Evolutionary conservation across 208 protist species (phyloP).

Genomic region (Acanthamoeba culbertsoni): DNA sequence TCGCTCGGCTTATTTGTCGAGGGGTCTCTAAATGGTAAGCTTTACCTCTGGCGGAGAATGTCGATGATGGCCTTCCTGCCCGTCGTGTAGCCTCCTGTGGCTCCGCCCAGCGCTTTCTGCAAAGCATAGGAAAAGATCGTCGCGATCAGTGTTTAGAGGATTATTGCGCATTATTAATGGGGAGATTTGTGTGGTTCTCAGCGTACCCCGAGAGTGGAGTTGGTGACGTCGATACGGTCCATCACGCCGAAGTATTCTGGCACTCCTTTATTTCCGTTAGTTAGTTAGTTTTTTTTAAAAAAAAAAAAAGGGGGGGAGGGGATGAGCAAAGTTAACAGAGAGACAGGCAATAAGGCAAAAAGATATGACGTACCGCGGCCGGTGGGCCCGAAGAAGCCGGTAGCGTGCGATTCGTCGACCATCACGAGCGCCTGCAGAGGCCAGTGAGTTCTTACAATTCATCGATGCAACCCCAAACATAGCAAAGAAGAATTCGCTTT

Average conservation of each 20-base stretch:
- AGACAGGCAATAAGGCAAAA: not conserved
- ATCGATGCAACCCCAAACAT: not conserved
- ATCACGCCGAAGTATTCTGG: conserved; percentile 80
- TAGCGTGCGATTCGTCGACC: conserved; percentile 88
- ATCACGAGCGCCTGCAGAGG: conserved; percentile 76
- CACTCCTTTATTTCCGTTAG: not conserved
- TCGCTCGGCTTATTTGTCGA: no score
- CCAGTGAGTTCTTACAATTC: no score
- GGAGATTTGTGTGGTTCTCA: conserved; percentile 62
- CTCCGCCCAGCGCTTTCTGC: conserved; percentile 52
- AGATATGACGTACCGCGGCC: conserved; percentile 66
- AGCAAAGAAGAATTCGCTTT: not conserved
- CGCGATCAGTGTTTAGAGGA: not conserved
- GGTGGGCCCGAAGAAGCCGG: conserved; percentile 85
- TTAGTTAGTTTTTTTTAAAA: not conserved
- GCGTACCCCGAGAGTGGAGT: conserved; percentile 82
- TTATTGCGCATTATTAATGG: no score
- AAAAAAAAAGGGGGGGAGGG: not conserved
- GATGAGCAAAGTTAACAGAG: not conserved
- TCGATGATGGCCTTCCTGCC: conserved; percentile 85
- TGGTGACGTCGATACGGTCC: conserved; percentile 85
- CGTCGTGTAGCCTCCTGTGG: conserved; percentile 82
- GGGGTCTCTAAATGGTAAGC: not conserved
- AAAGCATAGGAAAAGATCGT: not conserved
- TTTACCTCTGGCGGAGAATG: conserved; percentile 82